Conservation (phyloP, 257 asterid genomes). For the Scutellaria minor region DNA sequence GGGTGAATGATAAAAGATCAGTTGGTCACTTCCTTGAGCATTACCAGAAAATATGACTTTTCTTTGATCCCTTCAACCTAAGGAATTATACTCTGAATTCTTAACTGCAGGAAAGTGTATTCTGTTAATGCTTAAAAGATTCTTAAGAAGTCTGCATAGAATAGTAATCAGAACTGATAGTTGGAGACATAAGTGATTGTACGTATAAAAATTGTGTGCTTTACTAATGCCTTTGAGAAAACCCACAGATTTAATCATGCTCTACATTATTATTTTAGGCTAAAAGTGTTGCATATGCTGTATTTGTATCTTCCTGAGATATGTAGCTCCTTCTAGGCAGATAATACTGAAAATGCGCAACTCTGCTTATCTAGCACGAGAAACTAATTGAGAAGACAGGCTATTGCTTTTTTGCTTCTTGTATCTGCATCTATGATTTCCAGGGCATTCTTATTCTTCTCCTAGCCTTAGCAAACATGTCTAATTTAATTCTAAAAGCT, state of each 20-base stretch:
- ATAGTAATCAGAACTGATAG: not conserved
- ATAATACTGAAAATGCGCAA: conserved; percentile 1
- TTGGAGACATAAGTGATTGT: not conserved
- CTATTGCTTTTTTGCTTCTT: not conserved
- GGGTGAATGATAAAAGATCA: conserved; percentile 28
- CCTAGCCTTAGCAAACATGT: not conserved
- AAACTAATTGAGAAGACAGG: conserved; percentile 1
- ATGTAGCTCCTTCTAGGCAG: not conserved
- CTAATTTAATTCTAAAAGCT: conserved; percentile 1
- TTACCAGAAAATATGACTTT: not conserved
- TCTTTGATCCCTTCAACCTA: not conserved
- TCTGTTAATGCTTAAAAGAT: not conserved
- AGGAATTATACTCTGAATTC: conserved; percentile 8
- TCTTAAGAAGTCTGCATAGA: not conserved
- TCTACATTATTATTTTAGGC: not conserved
- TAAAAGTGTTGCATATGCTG: not conserved
- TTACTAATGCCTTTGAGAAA: not conserved
- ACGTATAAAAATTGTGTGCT: not conserved
- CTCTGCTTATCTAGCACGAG: not conserved
- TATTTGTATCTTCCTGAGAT: not conserved
- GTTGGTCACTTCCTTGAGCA: conserved; percentile 3
- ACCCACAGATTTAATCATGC: not conserved
- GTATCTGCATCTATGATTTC: too few species aligned
- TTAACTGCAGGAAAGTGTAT: not conserved
- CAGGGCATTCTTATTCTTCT: conserved; percentile 11